Evolutionary conservation across 495 filamentous ascomycete species (phyloP), one percentile per base, ranked within the genome.

Genomic region (Elasticomyces elasticus): DNA sequence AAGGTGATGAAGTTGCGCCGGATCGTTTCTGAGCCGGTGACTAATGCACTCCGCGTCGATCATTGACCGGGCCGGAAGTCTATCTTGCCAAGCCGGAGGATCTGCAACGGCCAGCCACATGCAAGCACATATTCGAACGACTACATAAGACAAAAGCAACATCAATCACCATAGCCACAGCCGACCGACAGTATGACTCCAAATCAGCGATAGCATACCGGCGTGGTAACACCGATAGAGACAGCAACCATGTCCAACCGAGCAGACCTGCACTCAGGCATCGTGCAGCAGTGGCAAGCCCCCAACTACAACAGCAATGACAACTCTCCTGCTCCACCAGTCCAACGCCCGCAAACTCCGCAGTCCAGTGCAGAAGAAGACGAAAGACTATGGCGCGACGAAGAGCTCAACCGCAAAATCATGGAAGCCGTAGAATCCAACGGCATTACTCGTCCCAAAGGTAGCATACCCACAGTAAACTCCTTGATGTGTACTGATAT

Each of bases 361-460:
- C n/a, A n/a, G 22, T 49, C 54, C 17, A 31, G 53, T 1, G 52
- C 58, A 5, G 58, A 60, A 1, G 58, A 61, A 5, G 58, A 61
- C 35, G 54, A 61, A 43, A 13, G 27, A 25, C 37, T 42, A 35
- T 56, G 49, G 49, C 53, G 44, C 12, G 58, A 61, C 26, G 41
- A 56, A 38, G 58, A 56, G 45, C 58, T 61, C 25, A 52, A 54
- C 47, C 19, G 45, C 22, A 54, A 54, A 40, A 80, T 85, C 65
- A 76, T 79, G 58, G 68, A 75, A 49, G 76, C 84, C 63, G 82
- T 85, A 30, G 75, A 84, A 54, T 75, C 80, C 56, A 83, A 87
- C 74, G 80, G 79, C 65, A 87, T 95, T 60, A 74, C 77, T 35
- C 78, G 81, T 6, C 89, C 89, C 0, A 77, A 85, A 63, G 89